phyloP scores from a whole-genome alignment of 371 early-diverging fungal species.

The Mucor saturninus region DNA sequence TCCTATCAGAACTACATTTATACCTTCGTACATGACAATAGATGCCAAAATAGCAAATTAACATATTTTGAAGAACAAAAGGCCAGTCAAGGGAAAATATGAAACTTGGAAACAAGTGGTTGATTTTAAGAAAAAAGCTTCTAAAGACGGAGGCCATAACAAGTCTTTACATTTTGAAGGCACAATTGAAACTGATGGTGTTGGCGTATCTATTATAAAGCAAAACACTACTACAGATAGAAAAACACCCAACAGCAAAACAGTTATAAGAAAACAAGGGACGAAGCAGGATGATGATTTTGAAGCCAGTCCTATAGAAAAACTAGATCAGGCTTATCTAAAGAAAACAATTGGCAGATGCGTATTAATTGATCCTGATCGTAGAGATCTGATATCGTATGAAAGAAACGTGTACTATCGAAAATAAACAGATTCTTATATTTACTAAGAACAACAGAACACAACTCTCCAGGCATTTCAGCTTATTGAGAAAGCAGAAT shows the following conservation, averaged over 20 bases:
- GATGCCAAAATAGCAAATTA: neutral
- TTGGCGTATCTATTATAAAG: slow-evolving; percentile 11
- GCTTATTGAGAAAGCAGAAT: neutral
- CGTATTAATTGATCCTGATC: slow-evolving; percentile 5
- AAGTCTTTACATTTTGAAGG: slow-evolving; percentile 4
- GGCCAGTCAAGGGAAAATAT: neutral
- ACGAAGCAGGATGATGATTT: neutral
- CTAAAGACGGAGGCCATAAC: slow-evolving; percentile 4
- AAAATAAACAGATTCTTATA: neutral
- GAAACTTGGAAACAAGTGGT: neutral
- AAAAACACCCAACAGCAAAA: neutral
- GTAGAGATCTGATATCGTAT: slow-evolving; percentile 4
- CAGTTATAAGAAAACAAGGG: neutral
- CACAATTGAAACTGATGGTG: slow-evolving; percentile 12
- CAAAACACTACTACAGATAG: neutral
- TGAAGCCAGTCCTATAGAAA: neutral
- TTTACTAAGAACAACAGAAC: neutral
- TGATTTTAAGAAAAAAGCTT: slow-evolving; percentile 1
- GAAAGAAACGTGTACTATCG: slow-evolving; percentile 1
- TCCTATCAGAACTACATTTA: neutral
- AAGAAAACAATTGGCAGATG: neutral
- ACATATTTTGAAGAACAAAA: neutral
- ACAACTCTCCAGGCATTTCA: neutral
- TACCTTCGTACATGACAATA: neutral
- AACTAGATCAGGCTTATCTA: neutral